These are phyloP conservation scores for Rhinocladiella similis DNA, from an alignment of 2,329 filamentous ascomycete genomes.

Conservation along the genomic window DNA sequence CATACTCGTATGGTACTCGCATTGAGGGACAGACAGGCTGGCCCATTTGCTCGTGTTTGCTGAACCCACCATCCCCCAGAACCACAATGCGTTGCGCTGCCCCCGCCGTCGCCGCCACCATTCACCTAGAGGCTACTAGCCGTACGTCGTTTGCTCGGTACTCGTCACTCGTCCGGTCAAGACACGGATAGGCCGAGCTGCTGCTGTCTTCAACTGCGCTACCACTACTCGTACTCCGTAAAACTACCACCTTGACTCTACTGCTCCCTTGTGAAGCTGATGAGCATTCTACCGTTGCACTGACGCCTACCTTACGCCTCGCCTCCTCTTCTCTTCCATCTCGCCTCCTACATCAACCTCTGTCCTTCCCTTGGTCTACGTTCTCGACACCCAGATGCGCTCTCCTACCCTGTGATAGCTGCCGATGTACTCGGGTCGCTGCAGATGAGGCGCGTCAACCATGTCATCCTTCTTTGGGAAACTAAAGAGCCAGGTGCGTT, in stretches of 20 bases:
- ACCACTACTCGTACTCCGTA: background rate
- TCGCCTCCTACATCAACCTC: background rate
- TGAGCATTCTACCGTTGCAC: conserved; percentile 1
- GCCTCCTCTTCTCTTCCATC: conserved; percentile 1
- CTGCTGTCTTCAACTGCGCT: background rate
- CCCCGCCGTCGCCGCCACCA: too few species aligned
- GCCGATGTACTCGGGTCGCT: conserved; percentile 25
- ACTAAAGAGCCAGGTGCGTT: conserved; percentile 46
- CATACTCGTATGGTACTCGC: too few species aligned
- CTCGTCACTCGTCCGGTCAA: background rate
- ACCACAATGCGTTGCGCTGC: too few species aligned
- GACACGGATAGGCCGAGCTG: background rate
- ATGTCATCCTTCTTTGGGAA: conserved; percentile 58
- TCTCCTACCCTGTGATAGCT: conserved; percentile 12
- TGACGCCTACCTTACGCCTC: background rate
- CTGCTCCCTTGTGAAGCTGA: background rate
- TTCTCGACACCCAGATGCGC: conserved; percentile 6
- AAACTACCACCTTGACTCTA: background rate
- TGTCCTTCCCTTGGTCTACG: background rate
- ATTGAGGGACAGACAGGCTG: too few species aligned
- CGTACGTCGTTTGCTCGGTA: too few species aligned
- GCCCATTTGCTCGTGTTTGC: too few species aligned
- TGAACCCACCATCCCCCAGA: too few species aligned
- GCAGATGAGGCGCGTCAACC: conserved; percentile 29
- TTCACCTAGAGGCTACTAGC: too few species aligned